A percentile compares a stretch with the other conserved stretches of the same genome.
phyloP scores from a whole-genome alignment of 805 yeast species.

The Aciculoconidium aculeatum region DNA sequence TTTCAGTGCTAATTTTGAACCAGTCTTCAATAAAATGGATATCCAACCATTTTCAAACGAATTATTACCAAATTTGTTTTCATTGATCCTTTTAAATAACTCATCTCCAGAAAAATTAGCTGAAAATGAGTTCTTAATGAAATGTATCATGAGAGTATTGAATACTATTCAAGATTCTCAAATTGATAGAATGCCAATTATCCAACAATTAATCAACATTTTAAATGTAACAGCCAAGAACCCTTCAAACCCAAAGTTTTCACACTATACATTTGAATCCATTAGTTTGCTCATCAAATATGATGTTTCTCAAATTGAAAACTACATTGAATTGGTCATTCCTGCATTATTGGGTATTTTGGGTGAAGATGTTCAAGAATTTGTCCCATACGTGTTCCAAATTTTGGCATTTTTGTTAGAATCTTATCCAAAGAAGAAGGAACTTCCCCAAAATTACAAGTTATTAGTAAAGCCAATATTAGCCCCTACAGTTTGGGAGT shows the following conservation, averaged over 20 bases:
- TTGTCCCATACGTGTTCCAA: constrained; percentile 89
- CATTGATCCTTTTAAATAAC: constrained; percentile 47
- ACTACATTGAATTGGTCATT: constrained; percentile 48
- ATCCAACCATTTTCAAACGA: constrained; percentile 54
- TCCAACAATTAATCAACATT: constrained; percentile 65
- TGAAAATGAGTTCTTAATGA: constrained; percentile 91
- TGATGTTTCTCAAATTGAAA: constrained; percentile 19
- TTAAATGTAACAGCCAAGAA: constrained; percentile 69
- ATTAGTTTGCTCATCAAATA: constrained; percentile 69
- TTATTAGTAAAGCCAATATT: constrained; percentile 74
- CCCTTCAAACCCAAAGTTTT: constrained; percentile 92
- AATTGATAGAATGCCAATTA: constrained; percentile 40
- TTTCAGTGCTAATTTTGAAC: constrained; percentile 40
- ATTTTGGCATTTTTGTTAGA: constrained; percentile 77
- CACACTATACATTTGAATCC: constrained; percentile 87
- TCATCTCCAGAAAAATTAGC: constrained; percentile 83
- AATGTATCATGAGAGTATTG: constrained; percentile 76
- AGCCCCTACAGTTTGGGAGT: constrained; percentile 92
- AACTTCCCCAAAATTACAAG: constrained; percentile 60
- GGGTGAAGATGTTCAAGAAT: constrained; percentile 86
- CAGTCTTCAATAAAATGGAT: constrained; percentile 70
- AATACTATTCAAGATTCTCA: constrained; percentile 66
- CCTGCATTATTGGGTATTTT: constrained; percentile 65
- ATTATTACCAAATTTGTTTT: constrained; percentile 60
- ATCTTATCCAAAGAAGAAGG: constrained; percentile 39